Evolutionary conservation across 371 early-diverging fungal genomes (phyloP).

Genomic region (Nosema granulosis): DNA sequence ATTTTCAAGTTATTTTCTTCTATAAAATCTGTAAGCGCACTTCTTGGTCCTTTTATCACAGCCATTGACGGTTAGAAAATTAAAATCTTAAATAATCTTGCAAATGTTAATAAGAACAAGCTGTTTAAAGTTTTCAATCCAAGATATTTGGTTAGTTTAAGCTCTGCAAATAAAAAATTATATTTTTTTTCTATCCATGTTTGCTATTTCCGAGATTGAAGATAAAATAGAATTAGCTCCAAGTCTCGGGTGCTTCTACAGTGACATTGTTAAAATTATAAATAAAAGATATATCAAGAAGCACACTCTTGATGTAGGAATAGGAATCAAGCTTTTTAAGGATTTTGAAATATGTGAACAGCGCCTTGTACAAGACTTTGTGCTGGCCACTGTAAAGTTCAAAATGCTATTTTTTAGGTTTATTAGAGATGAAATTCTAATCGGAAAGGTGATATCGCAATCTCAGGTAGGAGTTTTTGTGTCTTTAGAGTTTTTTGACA

Average conservation of each 20-base stretch:
- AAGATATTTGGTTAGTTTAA: no score
- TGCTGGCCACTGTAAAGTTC: slow-evolving; percentile 32
- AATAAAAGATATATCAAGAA: slow-evolving; percentile 45
- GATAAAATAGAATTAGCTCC: slow-evolving; percentile 41
- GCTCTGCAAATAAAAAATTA: not conserved
- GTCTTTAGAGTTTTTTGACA: slow-evolving; percentile 19
- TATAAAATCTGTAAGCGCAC: slow-evolving; percentile 52
- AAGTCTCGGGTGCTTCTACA: not conserved
- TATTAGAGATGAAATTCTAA: slow-evolving; percentile 42
- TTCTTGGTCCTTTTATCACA: slow-evolving; percentile 53
- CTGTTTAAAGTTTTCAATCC: no score
- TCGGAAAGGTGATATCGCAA: slow-evolving; percentile 40
- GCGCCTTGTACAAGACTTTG: slow-evolving; percentile 32
- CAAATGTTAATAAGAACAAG: no score
- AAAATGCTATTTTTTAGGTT: slow-evolving; percentile 51
- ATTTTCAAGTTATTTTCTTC: slow-evolving; percentile 45
- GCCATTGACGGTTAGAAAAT: not conserved
- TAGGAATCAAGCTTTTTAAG: slow-evolving; percentile 26
- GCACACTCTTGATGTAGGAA: slow-evolving; percentile 18
- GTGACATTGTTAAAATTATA: slow-evolving; percentile 20
- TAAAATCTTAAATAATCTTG: no score
- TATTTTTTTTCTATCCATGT: slow-evolving; percentile 16
- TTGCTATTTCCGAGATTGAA: slow-evolving; percentile 40
- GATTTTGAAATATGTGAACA: slow-evolving; percentile 27
- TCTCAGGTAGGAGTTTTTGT: slow-evolving; percentile 23